Percentiles rank a stretch among this genome's conserved stretches.
Evolutionary conservation across 78 protist species (phyloP).

Genomic region (Protostelium mycophagum): DNA sequence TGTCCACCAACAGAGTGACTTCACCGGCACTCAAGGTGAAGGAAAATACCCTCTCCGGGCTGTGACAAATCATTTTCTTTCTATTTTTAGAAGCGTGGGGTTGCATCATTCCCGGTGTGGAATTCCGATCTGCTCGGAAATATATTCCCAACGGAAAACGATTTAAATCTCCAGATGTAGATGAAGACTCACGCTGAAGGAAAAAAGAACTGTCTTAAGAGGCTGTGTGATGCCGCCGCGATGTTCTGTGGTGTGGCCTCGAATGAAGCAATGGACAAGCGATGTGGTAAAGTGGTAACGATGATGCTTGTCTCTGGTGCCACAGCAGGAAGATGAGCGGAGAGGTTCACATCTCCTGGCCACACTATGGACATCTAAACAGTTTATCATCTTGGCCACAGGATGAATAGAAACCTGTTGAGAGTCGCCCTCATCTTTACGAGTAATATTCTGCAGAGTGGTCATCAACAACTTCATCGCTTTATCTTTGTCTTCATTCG

Average conservation of each 20-base stretch:
- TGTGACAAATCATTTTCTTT: too few species aligned
- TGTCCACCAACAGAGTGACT: background rate
- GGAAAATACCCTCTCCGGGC: background rate
- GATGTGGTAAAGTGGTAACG: background rate
- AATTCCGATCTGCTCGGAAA: too few species aligned
- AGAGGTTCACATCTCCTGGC: background rate
- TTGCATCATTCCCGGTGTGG: too few species aligned
- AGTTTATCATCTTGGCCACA: too few species aligned
- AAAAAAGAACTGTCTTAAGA: background rate
- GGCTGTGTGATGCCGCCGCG: background rate
- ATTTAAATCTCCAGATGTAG: too few species aligned
- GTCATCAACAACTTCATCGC: background rate
- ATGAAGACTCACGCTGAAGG: background rate
- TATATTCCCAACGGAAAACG: too few species aligned
- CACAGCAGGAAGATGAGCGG: too few species aligned
- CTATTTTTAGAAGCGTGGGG: background rate
- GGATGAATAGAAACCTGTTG: background rate
- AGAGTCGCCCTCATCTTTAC: background rate
- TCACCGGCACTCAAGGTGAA: background rate
- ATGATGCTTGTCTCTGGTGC: background rate
- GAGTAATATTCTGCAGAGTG: background rate
- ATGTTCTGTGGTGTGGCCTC: background rate
- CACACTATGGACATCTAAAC: too few species aligned
- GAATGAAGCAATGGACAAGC: background rate
- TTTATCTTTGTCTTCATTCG: background rate